A percentile compares a stretch with the other conserved stretches of the same genome.
Conservation (phyloP, 345 rosid genomes). For the Euphorbia pulcherrima region DNA sequence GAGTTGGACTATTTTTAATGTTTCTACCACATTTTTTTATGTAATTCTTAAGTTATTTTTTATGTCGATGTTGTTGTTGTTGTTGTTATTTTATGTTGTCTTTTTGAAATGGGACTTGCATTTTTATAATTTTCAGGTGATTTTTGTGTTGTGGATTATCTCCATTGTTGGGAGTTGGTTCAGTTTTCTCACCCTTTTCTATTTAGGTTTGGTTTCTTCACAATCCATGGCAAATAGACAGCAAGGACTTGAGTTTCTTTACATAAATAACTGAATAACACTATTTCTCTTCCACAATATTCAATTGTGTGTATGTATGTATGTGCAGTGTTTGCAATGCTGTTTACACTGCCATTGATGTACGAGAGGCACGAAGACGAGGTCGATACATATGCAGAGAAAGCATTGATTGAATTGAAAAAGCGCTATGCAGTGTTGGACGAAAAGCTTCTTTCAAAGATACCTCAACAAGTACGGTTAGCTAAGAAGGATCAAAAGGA, state of each 20-base stretch:
- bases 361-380: constrained; percentile 40
- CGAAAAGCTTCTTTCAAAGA: constrained; percentile 28
- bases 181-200: constrained; percentile 36
- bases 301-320: background rate
- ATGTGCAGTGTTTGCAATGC: constrained; percentile 34
- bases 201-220: constrained; percentile 23
- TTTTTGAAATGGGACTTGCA: background rate
- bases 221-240: no score
- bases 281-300: no score
- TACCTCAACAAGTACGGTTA: constrained; percentile 28
- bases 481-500: constrained; percentile 22
- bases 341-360: constrained; percentile 33
- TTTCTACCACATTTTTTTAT: no score
- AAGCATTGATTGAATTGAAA: constrained; percentile 31
- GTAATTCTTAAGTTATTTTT: no score
- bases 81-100: background rate
- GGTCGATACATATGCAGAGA: constrained; percentile 37
- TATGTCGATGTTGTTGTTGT: no score
- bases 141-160: constrained; percentile 29
- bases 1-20: no score
- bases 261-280: background rate
- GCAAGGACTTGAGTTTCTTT: no score
- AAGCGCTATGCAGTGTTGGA: constrained; percentile 39
- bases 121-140: constrained; percentile 28
- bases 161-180: constrained; percentile 43